Evolutionary conservation across 106 monocot genomes (phyloP), one percentile per base, ranked within the genome.

Genomic region (Chionographis japonica): DNA sequence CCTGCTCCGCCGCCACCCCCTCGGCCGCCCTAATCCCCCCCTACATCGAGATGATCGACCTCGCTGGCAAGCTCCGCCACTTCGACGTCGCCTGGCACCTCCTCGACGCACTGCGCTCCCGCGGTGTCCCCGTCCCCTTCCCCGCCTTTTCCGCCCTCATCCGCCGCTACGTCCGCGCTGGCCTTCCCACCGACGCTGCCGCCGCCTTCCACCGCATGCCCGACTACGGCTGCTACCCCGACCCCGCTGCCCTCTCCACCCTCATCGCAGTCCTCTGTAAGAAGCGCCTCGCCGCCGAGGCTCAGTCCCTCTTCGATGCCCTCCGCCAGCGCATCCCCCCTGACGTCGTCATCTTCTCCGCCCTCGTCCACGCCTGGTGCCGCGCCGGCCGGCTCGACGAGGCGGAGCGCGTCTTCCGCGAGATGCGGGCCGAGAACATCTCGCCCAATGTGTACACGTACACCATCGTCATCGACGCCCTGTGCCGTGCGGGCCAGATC

Each of bases 381-480:
- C 88, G 97, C 2, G 80, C 84, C 3, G 80, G 83, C 50, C 63
- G 71, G 18, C 60, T 98, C 19, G 87, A 89, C 16, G 78, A 82
- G 74, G 97, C 92, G 1, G 92, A 98, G 63, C 58, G 76, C 12
- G 76, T 85, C 20, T 85, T 97, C 36, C 51, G 63, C 3, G 84
- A 90, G 77, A 92, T 98, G 97, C 65, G 64, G 10, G 70, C 61
- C 11, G 16, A 68, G 3, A 80, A 81, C 6, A 71, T 98, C 37
- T 15, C 19, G 4, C 97, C 97, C 17, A 98, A 98, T 66, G 97
- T 98, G 8, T 92, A 90, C 49, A 98, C 97, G 6, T 92, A 90
- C 61, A 98, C 89, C 11, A 16, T 77, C 6, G 70, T 92, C 18
- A 87, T 98, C 8, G 89, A 92, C 37, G 89, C 89, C 1, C 74